Evolutionary conservation across 169 alveolate species (phyloP).

Genomic region (Eimeria maxima): DNA sequence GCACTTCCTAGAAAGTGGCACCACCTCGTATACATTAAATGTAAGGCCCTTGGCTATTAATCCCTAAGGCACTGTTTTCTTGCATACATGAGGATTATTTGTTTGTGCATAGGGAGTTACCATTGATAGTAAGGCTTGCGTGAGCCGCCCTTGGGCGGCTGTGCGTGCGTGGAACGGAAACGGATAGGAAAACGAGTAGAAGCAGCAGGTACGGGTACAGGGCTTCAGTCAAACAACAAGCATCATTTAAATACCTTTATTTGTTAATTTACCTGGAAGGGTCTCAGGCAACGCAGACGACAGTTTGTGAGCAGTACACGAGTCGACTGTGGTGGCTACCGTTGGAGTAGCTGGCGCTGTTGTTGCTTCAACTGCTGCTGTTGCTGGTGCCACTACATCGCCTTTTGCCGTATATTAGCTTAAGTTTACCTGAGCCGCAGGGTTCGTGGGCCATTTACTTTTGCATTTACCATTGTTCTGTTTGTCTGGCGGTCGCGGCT

Average conservation of each 20-base stretch:
- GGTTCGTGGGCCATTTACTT: not conserved
- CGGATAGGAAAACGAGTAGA: not conserved
- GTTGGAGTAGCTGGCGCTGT: slow-evolving; percentile 23
- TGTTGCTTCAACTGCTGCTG: slow-evolving; percentile 33
- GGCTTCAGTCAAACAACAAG: not conserved
- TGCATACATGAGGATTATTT: not conserved
- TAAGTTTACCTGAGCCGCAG: not conserved
- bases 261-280: not conserved
- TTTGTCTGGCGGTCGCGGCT: slow-evolving; percentile 33
- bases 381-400: slow-evolving; percentile 9
- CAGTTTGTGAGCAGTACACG: slow-evolving; percentile 6
- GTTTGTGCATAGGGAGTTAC: not conserved
- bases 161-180: slow-evolving; percentile 15
- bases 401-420: not conserved
- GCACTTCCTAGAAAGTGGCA: not conserved
- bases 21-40: not conserved
- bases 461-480: not conserved
- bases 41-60: not conserved
- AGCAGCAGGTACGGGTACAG: not conserved
- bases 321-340: slow-evolving; percentile 57
- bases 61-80: not conserved
- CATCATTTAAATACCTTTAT: not conserved
- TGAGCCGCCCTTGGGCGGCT: slow-evolving; percentile 22
- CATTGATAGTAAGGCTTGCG: not conserved
- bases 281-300: slow-evolving; percentile 21